Evolutionary conservation across 108 stramenopile species (phyloP).

Genomic region (Licmophora abbreviata): DNA sequence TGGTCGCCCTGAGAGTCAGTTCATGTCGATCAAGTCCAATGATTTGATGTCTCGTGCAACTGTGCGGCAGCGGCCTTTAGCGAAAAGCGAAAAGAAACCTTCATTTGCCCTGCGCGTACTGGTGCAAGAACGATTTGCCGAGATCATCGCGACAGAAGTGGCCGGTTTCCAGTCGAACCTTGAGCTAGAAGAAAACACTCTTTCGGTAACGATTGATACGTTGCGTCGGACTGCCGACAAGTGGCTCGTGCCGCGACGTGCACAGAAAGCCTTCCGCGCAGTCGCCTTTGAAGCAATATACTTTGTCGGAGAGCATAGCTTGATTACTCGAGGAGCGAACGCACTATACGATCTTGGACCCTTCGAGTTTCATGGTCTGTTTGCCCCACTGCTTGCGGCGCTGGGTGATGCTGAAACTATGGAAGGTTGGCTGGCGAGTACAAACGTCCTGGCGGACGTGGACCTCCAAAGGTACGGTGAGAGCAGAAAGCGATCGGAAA

Average conservation of each 20-base stretch:
- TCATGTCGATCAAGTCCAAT: constrained; percentile 29
- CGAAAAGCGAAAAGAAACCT: constrained; percentile 58
- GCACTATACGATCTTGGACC: constrained; percentile 63
- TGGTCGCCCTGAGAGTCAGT: too few relatives aligned
- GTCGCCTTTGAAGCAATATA: constrained; percentile 68
- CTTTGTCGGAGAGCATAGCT: constrained; percentile 78
- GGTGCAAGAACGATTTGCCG: constrained; percentile 74
- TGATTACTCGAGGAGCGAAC: constrained; percentile 68
- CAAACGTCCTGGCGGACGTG: constrained; percentile 62
- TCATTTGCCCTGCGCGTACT: constrained; percentile 67
- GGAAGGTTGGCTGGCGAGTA: constrained; percentile 69
- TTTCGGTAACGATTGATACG: constrained; percentile 56
- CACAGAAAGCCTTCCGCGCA: constrained; percentile 73
- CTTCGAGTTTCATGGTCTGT: constrained; percentile 67
- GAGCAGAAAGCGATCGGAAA: constrained; percentile 1
- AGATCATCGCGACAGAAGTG: constrained; percentile 80
- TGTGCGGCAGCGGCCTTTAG: too few relatives aligned
- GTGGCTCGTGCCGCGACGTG: constrained; percentile 74
- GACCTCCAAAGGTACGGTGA: constrained; percentile 27
- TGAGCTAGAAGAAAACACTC: constrained; percentile 55
- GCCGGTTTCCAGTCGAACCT: constrained; percentile 69
- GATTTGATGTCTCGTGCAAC: too few relatives aligned
- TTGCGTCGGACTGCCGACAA: constrained; percentile 60
- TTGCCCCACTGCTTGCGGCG: constrained; percentile 70
- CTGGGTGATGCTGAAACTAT: constrained; percentile 78